Conservation (phyloP, 495 filamentous ascomycete species). For the Penicillium flavigenum region DNA sequence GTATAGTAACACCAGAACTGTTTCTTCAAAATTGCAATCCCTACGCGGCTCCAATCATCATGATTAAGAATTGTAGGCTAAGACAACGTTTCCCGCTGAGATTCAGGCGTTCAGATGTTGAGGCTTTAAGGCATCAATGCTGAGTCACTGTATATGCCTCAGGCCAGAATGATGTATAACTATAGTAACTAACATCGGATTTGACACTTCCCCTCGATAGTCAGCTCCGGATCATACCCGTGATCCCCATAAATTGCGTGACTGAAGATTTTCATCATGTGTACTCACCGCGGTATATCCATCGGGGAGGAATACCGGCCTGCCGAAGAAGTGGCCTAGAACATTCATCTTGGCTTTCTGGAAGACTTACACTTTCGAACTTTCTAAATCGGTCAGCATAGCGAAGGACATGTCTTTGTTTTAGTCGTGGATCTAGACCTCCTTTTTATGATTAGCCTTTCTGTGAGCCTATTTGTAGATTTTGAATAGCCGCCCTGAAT, state of each 20-base stretch:
- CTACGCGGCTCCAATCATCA: neutral
- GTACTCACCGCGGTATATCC: neutral
- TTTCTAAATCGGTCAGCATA: neutral
- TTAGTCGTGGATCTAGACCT: neutral
- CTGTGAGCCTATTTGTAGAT: neutral
- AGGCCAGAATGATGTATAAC: neutral
- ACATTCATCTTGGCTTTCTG: conserved; percentile 2
- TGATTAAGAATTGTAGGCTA: neutral
- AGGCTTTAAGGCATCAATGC: neutral
- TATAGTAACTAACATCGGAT: neutral
- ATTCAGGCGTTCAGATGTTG: neutral
- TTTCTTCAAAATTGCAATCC: neutral
- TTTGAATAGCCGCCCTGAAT: neutral
- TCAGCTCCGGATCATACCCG: neutral
- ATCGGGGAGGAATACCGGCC: conserved; percentile 6
- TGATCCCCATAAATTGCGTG: neutral
- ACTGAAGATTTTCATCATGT: neutral
- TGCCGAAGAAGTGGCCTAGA: conserved; percentile 3
- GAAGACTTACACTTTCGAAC: conserved; percentile 3
- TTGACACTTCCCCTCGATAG: neutral
- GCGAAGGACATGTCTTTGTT: neutral
- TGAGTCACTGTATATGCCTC: conserved; percentile 1
- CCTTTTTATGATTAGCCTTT: neutral
- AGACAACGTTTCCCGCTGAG: neutral
- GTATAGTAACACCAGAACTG: neutral